Percentiles rank a stretch among this genome's conserved stretches.
Conservation (phyloP, 768 basidiomycete genomes). For the Solioccasus polychromus region DNA sequence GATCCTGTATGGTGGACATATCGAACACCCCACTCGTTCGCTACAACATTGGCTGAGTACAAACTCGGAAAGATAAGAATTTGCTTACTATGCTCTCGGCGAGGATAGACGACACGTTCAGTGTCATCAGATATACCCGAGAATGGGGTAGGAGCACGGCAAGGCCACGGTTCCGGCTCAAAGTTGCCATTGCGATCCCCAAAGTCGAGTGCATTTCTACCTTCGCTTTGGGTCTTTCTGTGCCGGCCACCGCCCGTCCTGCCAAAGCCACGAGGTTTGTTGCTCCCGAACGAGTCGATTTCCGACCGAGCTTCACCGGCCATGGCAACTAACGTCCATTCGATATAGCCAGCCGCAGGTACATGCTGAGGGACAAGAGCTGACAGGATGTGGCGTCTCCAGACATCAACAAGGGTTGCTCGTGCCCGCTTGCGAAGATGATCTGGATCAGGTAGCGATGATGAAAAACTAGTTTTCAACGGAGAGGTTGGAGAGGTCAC, state of each 20-base stretch:
- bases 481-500: constrained; percentile 29
- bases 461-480: constrained; percentile 6
- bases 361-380: constrained; percentile 41
- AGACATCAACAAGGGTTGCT: constrained; percentile 64
- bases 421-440: constrained; percentile 59
- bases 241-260: constrained; percentile 38
- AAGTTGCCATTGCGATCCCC: constrained; percentile 17
- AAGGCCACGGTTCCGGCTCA: constrained; percentile 20
- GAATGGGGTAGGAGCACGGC: constrained; percentile 29
- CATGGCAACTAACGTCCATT: constrained; percentile 32
- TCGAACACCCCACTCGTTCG: constrained; percentile 31
- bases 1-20: constrained; percentile 2
- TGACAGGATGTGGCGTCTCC: constrained; percentile 56
- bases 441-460: constrained; percentile 29
- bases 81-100: constrained; percentile 22
- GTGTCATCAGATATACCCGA: constrained; percentile 14
- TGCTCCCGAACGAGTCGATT: constrained; percentile 14
- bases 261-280: neutral
- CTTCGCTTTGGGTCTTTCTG: constrained; percentile 44
- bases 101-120: constrained; percentile 30
- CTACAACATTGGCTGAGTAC: constrained; percentile 16
- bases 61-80: neutral
- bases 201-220: constrained; percentile 39
- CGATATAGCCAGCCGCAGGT: constrained; percentile 32
- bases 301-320: constrained; percentile 16